These are phyloP conservation scores for Aspergillus ibericus DNA, from an alignment of 2,329 filamentous ascomycete genomes.

Conservation along the genomic window DNA sequence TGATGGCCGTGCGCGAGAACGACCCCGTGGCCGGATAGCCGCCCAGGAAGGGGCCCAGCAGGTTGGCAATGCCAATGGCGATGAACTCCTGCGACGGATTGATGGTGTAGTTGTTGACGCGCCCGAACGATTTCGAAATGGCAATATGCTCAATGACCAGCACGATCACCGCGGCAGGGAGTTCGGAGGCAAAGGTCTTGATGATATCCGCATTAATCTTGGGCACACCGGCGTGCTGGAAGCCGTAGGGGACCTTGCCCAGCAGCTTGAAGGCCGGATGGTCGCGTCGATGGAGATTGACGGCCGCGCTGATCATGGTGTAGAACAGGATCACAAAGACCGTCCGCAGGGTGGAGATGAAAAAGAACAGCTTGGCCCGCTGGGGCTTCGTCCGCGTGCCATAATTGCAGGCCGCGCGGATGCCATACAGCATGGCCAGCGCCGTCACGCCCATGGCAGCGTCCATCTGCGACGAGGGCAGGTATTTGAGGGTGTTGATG, in stretches of 20 bases:
- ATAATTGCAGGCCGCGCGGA: conserved; percentile 65
- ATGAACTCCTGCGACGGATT: conserved; percentile 94
- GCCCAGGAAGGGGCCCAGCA: conserved; percentile 85
- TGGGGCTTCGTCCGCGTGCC: conserved; percentile 68
- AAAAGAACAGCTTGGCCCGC: conserved; percentile 77
- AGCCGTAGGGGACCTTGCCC: conserved; percentile 76
- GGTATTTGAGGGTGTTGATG: conserved; percentile 75
- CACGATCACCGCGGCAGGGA: conserved; percentile 86
- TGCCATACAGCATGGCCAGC: conserved; percentile 72
- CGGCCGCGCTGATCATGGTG: conserved; percentile 83
- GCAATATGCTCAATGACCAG: conserved; percentile 94
- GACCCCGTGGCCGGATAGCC: conserved; percentile 90
- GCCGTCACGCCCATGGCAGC: conserved; percentile 87
- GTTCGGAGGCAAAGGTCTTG: conserved; percentile 64
- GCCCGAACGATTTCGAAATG: conserved; percentile 92
- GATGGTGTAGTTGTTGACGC: conserved; percentile 93
- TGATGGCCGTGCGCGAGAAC: conserved; percentile 93
- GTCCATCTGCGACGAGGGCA: conserved; percentile 69
- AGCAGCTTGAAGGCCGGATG: conserved; percentile 73
- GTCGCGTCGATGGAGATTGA: conserved; percentile 67
- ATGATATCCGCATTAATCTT: conserved; percentile 66
- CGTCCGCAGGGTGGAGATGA: conserved; percentile 84
- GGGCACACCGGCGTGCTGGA: conserved; percentile 75
- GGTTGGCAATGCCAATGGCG: conserved; percentile 84
- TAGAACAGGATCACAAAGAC: conserved; percentile 90